These are phyloP conservation scores for Hypoxylon lenormandii DNA, from an alignment of 495 filamentous ascomycete species.

Conservation along the genomic window DNA sequence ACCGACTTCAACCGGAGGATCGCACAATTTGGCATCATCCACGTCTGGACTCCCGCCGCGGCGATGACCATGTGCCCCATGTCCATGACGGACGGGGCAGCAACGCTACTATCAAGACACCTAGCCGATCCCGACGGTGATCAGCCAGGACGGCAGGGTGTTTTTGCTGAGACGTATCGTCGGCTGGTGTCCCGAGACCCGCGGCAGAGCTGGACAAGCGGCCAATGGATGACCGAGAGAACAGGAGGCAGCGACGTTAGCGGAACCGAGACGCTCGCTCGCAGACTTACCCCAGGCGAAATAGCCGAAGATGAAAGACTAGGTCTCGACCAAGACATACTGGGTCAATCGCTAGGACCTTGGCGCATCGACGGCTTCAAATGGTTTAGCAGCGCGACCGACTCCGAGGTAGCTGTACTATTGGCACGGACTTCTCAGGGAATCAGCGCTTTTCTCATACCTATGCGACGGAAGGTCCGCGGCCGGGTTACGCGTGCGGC, in stretches of 20 bases:
- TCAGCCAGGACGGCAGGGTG: slow-evolving; percentile 39
- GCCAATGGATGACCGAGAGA: slow-evolving; percentile 91
- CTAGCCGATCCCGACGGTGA: slow-evolving; percentile 47
- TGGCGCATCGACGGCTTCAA: slow-evolving; percentile 74
- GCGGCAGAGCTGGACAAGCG: slow-evolving; percentile 74
- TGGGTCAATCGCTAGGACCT: slow-evolving; percentile 25
- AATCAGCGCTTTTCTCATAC: slow-evolving; percentile 72
- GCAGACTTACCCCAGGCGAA: background rate
- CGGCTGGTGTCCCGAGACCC: slow-evolving; percentile 69
- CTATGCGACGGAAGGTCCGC: slow-evolving; percentile 58
- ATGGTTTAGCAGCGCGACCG: slow-evolving; percentile 78
- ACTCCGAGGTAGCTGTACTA: slow-evolving; percentile 72
- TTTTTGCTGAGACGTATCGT: slow-evolving; percentile 62
- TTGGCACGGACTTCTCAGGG: slow-evolving; percentile 67
- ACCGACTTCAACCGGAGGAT: slow-evolving; percentile 2
- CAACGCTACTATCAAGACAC: slow-evolving; percentile 65
- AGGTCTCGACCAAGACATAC: slow-evolving; percentile 2
- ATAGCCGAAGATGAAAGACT: background rate
- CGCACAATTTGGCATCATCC: background rate
- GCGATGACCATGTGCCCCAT: slow-evolving; percentile 70
- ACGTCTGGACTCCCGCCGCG: slow-evolving; percentile 1
- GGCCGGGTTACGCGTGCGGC: background rate
- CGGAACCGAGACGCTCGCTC: slow-evolving; percentile 74
- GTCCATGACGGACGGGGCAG: slow-evolving; percentile 75
- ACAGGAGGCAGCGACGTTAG: slow-evolving; percentile 78